Percentiles rank a stretch among this genome's conserved stretches.
Evolutionary conservation across 345 rosid species (phyloP).

Genomic region (Gossypium mustelinum): DNA sequence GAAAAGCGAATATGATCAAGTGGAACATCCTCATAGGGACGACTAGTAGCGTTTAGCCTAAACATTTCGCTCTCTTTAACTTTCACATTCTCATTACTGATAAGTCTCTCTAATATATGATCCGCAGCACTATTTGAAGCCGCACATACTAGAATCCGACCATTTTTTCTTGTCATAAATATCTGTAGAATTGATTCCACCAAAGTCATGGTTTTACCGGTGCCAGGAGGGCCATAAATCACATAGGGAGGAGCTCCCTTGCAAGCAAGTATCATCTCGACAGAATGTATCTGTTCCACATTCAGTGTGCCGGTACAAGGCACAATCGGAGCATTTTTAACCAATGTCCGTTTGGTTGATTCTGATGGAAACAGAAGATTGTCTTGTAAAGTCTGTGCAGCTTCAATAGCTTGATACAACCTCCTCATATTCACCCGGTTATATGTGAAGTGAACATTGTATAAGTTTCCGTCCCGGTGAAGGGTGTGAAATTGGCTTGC

Average conservation of each 20-base stretch:
- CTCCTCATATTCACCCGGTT: conserved; percentile 48
- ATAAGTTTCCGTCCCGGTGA: conserved; percentile 31
- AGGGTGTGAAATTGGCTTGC: conserved; percentile 24
- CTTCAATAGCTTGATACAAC: conserved; percentile 51
- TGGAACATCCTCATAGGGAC: conserved; percentile 43
- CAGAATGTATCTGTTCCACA: conserved; percentile 46
- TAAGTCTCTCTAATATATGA: conserved; percentile 45
- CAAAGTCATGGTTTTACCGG: conserved; percentile 57
- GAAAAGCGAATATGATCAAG: conserved; percentile 36
- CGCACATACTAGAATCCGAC: conserved; percentile 52
- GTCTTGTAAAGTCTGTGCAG: conserved; percentile 33
- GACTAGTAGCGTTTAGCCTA: conserved; percentile 52
- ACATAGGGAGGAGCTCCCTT: conserved; percentile 57
- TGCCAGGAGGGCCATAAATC: conserved; percentile 68
- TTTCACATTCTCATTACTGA: conserved; percentile 23
- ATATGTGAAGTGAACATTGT: conserved; percentile 35
- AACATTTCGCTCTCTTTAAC: conserved; percentile 47
- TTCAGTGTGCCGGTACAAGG: conserved; percentile 37
- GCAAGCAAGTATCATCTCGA: conserved; percentile 50
- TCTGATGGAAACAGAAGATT: conserved; percentile 44
- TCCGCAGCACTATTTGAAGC: conserved; percentile 72
- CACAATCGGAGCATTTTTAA: conserved; percentile 20
- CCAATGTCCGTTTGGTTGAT: conserved; percentile 21
- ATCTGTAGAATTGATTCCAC: conserved; percentile 56
- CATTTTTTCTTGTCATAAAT: conserved; percentile 21